Conservation (phyloP, 805 yeast genomes). For the Geotrichum ghanense region DNA sequence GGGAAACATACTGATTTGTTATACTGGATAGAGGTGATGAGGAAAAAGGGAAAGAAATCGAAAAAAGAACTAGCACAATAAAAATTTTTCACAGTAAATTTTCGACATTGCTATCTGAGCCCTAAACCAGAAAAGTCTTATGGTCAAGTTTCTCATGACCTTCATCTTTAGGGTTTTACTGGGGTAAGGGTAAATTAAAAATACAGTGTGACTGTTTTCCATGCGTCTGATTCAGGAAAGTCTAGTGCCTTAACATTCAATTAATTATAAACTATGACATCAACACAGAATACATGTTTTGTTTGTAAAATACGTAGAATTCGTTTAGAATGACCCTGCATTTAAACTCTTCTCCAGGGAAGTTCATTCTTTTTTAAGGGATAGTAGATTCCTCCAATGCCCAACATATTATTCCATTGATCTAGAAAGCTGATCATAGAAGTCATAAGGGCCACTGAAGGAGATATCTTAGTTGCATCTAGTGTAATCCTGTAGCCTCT, state of each 20-base stretch:
- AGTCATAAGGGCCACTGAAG: conserved; percentile 46
- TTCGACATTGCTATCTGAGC: neutral
- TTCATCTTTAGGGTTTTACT: too few species aligned
- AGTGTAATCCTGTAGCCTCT: conserved; percentile 44
- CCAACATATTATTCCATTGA: conserved; percentile 53
- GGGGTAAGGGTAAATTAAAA: too few species aligned
- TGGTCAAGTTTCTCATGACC: too few species aligned
- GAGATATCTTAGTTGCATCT: conserved; percentile 44
- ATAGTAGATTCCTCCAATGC: conserved; percentile 55
- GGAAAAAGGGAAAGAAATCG: conserved; percentile 4
- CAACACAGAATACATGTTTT: too few species aligned
- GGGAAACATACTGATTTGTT: conserved; percentile 7
- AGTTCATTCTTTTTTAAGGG: conserved; percentile 39
- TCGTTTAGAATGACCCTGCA: too few species aligned
- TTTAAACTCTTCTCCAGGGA: conserved; percentile 46
- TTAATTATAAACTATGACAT: too few species aligned
- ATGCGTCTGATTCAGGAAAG: too few species aligned
- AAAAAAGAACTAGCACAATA: neutral
- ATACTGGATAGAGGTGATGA: conserved; percentile 6
- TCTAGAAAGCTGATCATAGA: conserved; percentile 53
- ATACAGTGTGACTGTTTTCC: too few species aligned
- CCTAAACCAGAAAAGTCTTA: too few species aligned
- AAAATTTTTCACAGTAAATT: neutral
- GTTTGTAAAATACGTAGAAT: too few species aligned
- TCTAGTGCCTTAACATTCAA: too few species aligned